phyloP scores from a whole-genome alignment of 164 flowering plant species.

The Umbellularia californica region DNA sequence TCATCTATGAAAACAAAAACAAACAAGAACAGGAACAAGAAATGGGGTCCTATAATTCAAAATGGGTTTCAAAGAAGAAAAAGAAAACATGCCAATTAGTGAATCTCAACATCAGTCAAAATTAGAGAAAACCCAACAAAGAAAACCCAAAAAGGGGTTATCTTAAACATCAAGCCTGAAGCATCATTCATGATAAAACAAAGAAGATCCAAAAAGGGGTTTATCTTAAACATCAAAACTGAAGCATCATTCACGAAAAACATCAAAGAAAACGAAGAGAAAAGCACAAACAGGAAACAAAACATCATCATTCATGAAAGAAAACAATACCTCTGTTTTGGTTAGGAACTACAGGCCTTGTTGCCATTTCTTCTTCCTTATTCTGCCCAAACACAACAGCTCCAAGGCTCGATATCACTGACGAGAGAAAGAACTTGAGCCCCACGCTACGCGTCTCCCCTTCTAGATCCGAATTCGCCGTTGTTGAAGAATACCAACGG shows the following conservation, averaged over 20 bases:
- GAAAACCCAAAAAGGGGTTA: background rate
- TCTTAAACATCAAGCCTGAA: too few relatives aligned
- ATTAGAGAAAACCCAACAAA: background rate
- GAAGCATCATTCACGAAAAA: too few relatives aligned
- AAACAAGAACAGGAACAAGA: too few relatives aligned
- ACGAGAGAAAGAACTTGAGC: conserved; percentile 18
- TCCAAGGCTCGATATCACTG: conserved; percentile 22
- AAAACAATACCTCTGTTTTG: conserved; percentile 32
- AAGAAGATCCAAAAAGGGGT: background rate
- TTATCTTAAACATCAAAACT: too few relatives aligned
- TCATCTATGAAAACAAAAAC: too few relatives aligned
- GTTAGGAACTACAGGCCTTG: conserved; percentile 49
- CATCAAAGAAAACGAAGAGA: too few relatives aligned
- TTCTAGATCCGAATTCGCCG: conserved; percentile 16
- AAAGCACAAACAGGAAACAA: background rate
- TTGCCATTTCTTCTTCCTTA: conserved; percentile 43
- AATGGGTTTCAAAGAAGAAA: too few relatives aligned
- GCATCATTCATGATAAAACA: too few relatives aligned
- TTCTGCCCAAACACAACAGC: conserved; percentile 20
- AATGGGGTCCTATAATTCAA: too few relatives aligned
- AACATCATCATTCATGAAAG: background rate
- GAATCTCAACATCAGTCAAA: too few relatives aligned
- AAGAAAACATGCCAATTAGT: background rate
- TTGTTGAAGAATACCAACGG: conserved; percentile 5
- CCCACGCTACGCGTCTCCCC: conserved; percentile 14